These are phyloP conservation scores for Diaporthe helianthi DNA, from an alignment of 2,329 filamentous ascomycete species.

Conservation along the genomic window DNA sequence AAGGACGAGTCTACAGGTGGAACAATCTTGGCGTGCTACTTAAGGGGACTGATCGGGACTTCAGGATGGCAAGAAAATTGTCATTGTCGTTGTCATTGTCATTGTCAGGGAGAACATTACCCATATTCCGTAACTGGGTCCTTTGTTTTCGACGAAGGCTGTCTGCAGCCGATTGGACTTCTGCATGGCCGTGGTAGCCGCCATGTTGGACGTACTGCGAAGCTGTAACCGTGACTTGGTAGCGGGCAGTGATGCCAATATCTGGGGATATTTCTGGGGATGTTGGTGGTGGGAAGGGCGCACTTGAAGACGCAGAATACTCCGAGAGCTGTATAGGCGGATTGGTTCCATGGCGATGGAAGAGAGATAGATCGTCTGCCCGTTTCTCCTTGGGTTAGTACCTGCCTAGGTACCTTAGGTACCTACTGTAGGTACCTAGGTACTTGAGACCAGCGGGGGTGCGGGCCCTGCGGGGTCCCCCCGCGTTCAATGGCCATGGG, in stretches of 20 bases:
- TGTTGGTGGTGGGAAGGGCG: not conserved
- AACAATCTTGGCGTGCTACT: not conserved
- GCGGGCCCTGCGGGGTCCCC: conserved; percentile 24
- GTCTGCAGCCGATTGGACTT: conserved; percentile 56
- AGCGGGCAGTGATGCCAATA: not conserved
- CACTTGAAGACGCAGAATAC: not conserved
- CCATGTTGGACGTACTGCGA: conserved; percentile 25
- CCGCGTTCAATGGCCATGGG: not conserved
- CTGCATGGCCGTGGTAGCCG: conserved; percentile 47
- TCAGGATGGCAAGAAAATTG: too few species aligned
- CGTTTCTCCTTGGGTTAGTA: conserved; percentile 8
- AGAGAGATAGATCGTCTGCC: not conserved
- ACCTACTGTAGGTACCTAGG: too few species aligned
- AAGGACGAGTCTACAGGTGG: not conserved
- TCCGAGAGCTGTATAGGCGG: not conserved
- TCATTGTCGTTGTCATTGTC: too few species aligned
- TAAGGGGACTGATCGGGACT: too few species aligned
- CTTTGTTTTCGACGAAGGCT: conserved; percentile 54
- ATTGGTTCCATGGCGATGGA: conserved; percentile 8
- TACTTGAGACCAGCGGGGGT: conserved; percentile 6
- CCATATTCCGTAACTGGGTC: conserved; percentile 64
- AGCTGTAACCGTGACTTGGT: not conserved
- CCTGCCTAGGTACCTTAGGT: too few species aligned
- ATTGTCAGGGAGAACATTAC: not conserved
- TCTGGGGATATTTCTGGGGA: not conserved